Base-by-base conservation (phyloP, 768 basidiomycete species). In the Lenzites betulinus region DNA sequence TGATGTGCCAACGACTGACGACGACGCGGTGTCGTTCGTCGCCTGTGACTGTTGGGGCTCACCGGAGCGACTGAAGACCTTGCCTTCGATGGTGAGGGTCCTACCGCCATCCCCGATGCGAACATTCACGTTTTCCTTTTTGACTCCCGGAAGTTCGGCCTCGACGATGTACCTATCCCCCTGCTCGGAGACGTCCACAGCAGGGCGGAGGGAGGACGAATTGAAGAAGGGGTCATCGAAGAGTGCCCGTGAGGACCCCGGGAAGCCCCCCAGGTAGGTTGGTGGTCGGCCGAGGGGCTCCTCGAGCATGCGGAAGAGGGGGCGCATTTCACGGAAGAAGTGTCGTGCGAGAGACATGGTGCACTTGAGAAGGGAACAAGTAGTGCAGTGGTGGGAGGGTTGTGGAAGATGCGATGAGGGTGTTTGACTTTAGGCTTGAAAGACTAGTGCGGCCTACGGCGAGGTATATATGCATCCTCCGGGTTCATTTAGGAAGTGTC, bases 61-160 rank as follows among this genome's bases (percentile, higher is more conserved):
- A 60, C 59, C 47, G 30, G 47, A 59, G 22, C 74, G 71, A 43
- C 73, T 73, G 48, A 72, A 67, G 39, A 83, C 72, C 66, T 80
- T 86, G 8, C 90, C 90, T 69, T 89, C 83, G 57, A 93, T 90
- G 3, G 85, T 90, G 58, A 92, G 69, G 62, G 83, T 89, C 57
- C 83, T 79, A 2, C 89, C 90, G 16, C 80, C 83, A 57, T 90
- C 86, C 9, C 88, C 88, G 59, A 92, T 77, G 8, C 83, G 80
- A 51, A 92, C 80, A 56, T 89, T 81, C 9, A 92, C 69, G 66
- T 91, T 85, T 65, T 92, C 89, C 76, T 87, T 90, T 71, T 83
- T 86, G 26, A 92, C 84, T 0, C 90, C 90, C 22, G 90, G 91
- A 26, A 93, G 67, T 67, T 93, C 91, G 1, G 89, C 89, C 67